phyloP scores from a whole-genome alignment of 768 basidiomycete species.

The Xerocomellus dryophilus region DNA sequence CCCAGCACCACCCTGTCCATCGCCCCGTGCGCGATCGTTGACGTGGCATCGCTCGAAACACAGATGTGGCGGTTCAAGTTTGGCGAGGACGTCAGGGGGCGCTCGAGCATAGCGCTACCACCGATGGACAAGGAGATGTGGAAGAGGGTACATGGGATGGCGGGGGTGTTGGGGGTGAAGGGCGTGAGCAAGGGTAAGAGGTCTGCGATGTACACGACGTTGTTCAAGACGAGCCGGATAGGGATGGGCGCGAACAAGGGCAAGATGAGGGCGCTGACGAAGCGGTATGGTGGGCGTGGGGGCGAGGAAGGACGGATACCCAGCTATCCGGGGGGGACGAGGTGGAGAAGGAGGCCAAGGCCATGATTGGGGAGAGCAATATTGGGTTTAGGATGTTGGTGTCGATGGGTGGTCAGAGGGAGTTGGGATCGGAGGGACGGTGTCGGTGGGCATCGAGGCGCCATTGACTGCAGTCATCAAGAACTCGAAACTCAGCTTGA shows the following conservation, averaged over 20 bases:
- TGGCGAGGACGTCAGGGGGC: constrained; percentile 51
- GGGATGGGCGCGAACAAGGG: constrained; percentile 52
- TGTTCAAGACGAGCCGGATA: constrained; percentile 65
- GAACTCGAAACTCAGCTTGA: constrained; percentile 79
- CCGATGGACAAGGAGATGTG: constrained; percentile 74
- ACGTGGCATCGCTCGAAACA: constrained; percentile 63
- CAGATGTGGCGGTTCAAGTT: constrained; percentile 75
- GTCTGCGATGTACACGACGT: constrained; percentile 66
- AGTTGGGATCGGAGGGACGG: constrained; percentile 61
- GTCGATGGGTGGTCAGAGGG: constrained; percentile 90
- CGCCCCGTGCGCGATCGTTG: constrained; percentile 49
- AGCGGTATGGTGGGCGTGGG: constrained; percentile 12
- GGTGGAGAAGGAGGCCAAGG: constrained; percentile 85
- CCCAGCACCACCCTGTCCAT: constrained; percentile 33
- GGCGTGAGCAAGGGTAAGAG: constrained; percentile 75
- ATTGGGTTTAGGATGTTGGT: constrained; percentile 85
- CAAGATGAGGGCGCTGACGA: constrained; percentile 50
- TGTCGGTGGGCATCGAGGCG: constrained; percentile 59
- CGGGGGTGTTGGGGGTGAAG: constrained; percentile 72
- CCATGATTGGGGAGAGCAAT: constrained; percentile 76
- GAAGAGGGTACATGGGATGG: constrained; percentile 75
- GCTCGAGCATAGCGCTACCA: constrained; percentile 61
- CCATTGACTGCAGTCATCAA: constrained; percentile 86
- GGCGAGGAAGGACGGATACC: constrained; percentile 33
- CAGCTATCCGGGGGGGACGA: constrained; percentile 76